These are phyloP conservation scores for Podospora pseudopauciseta DNA, from an alignment of 495 filamentous ascomycete genomes.

Conservation along the genomic window DNA sequence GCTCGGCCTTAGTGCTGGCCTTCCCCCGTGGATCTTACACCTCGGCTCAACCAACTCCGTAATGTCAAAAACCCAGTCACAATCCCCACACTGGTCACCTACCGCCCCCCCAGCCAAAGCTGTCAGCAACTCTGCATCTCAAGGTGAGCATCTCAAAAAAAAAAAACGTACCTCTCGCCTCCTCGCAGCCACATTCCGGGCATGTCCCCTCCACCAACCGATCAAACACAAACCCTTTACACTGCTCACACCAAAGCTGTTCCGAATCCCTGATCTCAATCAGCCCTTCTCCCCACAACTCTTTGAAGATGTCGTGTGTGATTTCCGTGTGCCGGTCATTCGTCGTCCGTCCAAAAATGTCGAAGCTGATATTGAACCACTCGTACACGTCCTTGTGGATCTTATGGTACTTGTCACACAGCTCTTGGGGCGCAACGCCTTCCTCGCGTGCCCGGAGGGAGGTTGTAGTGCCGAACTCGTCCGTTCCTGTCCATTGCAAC, in stretches of 20 bases:
- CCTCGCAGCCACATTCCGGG: constrained; percentile 69
- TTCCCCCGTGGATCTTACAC: constrained; percentile 80
- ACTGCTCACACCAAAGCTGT: constrained; percentile 78
- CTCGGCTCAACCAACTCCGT: constrained; percentile 54
- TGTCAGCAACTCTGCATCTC: neutral
- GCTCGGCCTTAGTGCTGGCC: constrained; percentile 62
- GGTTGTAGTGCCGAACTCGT: constrained; percentile 68
- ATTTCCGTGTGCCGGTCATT: constrained; percentile 73
- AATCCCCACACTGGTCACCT: constrained; percentile 71
- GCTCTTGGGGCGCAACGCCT: constrained; percentile 57
- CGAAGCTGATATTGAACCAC: constrained; percentile 47
- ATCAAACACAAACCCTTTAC: constrained; percentile 78
- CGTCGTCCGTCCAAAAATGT: constrained; percentile 71
- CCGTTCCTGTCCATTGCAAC: constrained; percentile 1
- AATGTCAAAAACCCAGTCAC: constrained; percentile 71
- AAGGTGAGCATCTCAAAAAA: neutral
- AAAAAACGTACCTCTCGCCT: constrained; percentile 58
- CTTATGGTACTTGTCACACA: constrained; percentile 76
- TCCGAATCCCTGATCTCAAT: constrained; percentile 63
- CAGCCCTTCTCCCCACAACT: constrained; percentile 67
- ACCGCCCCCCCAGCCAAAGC: neutral
- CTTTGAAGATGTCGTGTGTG: constrained; percentile 74
- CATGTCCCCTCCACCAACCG: constrained; percentile 85
- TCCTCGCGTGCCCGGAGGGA: constrained; percentile 58
- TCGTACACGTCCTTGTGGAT: constrained; percentile 76